A percentile compares a stretch with the other conserved stretches of the same genome.
These are phyloP conservation scores for Gamsiella multidivaricata DNA, from an alignment of 192 early-diverging fungal genomes.

Conservation along the genomic window DNA sequence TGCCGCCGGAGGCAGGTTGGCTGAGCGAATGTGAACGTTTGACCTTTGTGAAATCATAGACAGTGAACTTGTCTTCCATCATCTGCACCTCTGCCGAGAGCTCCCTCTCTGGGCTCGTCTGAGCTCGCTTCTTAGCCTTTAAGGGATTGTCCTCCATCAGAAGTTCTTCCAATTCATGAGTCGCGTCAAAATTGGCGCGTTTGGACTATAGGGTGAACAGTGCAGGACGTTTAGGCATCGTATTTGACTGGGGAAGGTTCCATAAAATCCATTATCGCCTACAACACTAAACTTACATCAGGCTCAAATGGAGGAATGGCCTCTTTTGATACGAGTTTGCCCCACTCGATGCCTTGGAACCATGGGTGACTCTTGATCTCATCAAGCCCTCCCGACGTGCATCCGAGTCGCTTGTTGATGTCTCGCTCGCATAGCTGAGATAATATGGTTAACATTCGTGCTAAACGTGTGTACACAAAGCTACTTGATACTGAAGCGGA, in stretches of 20 bases:
- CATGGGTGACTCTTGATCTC: slow-evolving; percentile 81
- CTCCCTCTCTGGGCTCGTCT: slow-evolving; percentile 54
- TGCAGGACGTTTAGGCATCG: too few relatives aligned
- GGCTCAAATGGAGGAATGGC: slow-evolving; percentile 86
- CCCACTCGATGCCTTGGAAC: slow-evolving; percentile 84
- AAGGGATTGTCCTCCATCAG: slow-evolving; percentile 97
- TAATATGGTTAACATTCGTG: slow-evolving; percentile 2
- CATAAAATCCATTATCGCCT: too few relatives aligned
- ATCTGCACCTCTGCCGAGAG: slow-evolving; percentile 71
- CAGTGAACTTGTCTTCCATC: slow-evolving; percentile 83
- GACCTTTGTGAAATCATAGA: slow-evolving; percentile 78
- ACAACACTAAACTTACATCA: slow-evolving; percentile 79
- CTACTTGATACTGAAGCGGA: too few relatives aligned
- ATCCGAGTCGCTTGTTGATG: slow-evolving; percentile 79
- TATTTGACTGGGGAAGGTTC: background rate
- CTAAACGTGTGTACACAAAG: too few relatives aligned
- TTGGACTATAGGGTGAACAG: slow-evolving; percentile 67
- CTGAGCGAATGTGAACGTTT: slow-evolving; percentile 24
- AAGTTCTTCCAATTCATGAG: slow-evolving; percentile 95
- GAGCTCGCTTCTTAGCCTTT: slow-evolving; percentile 73
- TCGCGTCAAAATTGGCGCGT: slow-evolving; percentile 93
- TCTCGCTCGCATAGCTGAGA: slow-evolving; percentile 79
- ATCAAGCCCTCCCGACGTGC: slow-evolving; percentile 76
- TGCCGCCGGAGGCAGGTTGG: slow-evolving; percentile 3
- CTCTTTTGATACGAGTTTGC: slow-evolving; percentile 74